These are phyloP conservation scores for Lentinula edodes DNA, from an alignment of 768 basidiomycete species.

Conservation along the genomic window DNA sequence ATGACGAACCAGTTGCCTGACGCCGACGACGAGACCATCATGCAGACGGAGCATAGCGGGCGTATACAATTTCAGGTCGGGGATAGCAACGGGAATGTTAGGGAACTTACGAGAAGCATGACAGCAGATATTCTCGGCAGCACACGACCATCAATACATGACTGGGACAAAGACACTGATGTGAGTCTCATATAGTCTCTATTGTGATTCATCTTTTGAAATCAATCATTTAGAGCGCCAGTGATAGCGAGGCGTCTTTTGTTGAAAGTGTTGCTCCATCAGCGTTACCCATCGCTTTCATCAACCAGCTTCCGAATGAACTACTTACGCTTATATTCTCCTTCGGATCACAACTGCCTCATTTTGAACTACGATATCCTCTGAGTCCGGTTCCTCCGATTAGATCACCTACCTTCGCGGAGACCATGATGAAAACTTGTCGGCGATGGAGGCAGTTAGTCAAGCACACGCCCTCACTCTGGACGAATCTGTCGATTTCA, in stretches of 20 bases:
- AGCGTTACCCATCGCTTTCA: constrained; percentile 5
- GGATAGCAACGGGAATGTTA: not conserved
- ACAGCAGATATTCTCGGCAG: constrained; percentile 1
- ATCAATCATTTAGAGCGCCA: not conserved
- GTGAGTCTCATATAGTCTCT: not conserved
- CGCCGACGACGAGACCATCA: not conserved
- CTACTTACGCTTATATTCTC: constrained; percentile 11
- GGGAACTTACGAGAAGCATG: not conserved
- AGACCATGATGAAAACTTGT: constrained; percentile 8
- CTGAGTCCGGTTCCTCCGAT: constrained; percentile 1
- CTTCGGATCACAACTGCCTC: constrained; percentile 5
- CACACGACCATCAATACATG: constrained; percentile 4
- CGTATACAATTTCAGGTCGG: not conserved
- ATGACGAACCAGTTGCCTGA: not conserved
- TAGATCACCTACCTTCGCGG: constrained; percentile 7
- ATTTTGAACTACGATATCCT: constrained; percentile 9
- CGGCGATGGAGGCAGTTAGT: constrained; percentile 11
- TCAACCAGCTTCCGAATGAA: constrained; percentile 11
- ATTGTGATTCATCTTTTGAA: not conserved
- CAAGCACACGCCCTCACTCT: constrained; percentile 7
- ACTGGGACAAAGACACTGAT: constrained; percentile 2
- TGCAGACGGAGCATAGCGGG: not conserved
- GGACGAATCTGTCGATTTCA: constrained; percentile 6
- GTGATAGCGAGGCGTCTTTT: constrained; percentile 2
- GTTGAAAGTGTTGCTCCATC: not conserved